Conservation (phyloP, 805 yeast species). For the Cyberlindnera bimundalis region DNA sequence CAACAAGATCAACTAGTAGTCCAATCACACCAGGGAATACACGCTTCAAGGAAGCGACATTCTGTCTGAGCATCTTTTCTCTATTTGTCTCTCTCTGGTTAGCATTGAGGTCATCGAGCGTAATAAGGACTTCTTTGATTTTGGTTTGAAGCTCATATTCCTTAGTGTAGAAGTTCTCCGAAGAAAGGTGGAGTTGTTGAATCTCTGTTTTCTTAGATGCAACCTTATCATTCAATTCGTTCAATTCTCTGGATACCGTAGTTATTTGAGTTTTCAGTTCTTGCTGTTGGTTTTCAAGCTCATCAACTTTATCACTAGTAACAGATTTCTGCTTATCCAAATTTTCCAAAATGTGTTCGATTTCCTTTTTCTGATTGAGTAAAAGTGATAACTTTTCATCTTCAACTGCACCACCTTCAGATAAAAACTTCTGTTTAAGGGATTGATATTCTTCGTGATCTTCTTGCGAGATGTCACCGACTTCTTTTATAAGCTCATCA, state of each 20-base stretch:
- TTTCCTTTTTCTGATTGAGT: conserved; percentile 42
- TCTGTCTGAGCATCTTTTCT: conserved; percentile 70
- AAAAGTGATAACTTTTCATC: conserved; percentile 44
- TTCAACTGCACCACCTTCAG: conserved; percentile 55
- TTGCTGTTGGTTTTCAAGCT: conserved; percentile 31
- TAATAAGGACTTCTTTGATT: conserved; percentile 54
- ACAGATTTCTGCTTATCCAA: conserved; percentile 35
- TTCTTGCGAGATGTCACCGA: conserved; percentile 42
- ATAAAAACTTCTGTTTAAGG: conserved; percentile 54
- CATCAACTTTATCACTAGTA: conserved; percentile 34
- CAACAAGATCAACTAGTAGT: conserved; percentile 71
- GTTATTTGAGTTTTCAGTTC: conserved; percentile 29
- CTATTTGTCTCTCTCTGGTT: conserved; percentile 70
- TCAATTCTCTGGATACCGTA: conserved; percentile 22
- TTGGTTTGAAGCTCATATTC: conserved; percentile 63
- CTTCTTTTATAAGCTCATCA: conserved; percentile 29
- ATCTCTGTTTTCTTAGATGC: conserved; percentile 39
- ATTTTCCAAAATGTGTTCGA: conserved; percentile 35
- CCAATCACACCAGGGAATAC: conserved; percentile 86
- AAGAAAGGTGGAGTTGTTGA: conserved; percentile 36
- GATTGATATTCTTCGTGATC: conserved; percentile 55
- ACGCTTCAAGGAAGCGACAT: conserved; percentile 63
- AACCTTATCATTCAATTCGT: conserved; percentile 34
- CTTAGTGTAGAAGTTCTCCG: conserved; percentile 38
- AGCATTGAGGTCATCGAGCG: conserved; percentile 71